phyloP scores from a whole-genome alignment of 495 filamentous ascomycete genomes.

The Talaromyces thailandensis region DNA sequence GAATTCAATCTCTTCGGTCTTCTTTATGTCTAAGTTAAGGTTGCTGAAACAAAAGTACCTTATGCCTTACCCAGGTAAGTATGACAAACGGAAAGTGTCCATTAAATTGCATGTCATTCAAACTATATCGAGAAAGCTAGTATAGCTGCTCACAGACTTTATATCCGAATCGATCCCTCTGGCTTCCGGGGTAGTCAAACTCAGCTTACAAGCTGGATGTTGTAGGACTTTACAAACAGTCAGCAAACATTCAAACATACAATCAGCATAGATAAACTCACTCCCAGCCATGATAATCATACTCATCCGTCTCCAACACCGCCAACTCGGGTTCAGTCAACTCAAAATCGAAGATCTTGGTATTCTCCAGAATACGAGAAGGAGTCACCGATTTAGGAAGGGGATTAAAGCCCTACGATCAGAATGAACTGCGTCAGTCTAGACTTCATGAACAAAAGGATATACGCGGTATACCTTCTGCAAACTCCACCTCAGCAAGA shows the following conservation, averaged over 20 bases:
- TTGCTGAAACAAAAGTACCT: too few species aligned
- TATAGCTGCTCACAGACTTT: not conserved
- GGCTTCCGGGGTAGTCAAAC: not conserved
- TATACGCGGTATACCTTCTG: conserved; percentile 46
- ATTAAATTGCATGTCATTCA: too few species aligned
- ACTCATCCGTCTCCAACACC: conserved; percentile 41
- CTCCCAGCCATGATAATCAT: conserved; percentile 14
- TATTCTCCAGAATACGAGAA: conserved; percentile 59
- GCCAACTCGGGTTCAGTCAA: conserved; percentile 53
- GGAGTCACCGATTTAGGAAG: conserved; percentile 57
- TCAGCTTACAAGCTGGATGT: not conserved
- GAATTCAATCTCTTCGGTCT: too few species aligned
- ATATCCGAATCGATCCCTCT: not conserved
- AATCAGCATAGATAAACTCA: not conserved
- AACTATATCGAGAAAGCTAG: not conserved
- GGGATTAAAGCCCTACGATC: conserved; percentile 55
- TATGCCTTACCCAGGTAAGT: too few species aligned
- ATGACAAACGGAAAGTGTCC: too few species aligned
- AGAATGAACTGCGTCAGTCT: conserved; percentile 17
- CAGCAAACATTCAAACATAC: not conserved
- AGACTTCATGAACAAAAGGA: too few species aligned
- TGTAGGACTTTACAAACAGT: not conserved
- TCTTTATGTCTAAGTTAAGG: too few species aligned
- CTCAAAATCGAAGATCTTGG: conserved; percentile 72
- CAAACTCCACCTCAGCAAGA: conserved; percentile 79